These are phyloP conservation scores for Penicillium waksmanii DNA, from an alignment of 495 filamentous ascomycete genomes.

Conservation along the genomic window DNA sequence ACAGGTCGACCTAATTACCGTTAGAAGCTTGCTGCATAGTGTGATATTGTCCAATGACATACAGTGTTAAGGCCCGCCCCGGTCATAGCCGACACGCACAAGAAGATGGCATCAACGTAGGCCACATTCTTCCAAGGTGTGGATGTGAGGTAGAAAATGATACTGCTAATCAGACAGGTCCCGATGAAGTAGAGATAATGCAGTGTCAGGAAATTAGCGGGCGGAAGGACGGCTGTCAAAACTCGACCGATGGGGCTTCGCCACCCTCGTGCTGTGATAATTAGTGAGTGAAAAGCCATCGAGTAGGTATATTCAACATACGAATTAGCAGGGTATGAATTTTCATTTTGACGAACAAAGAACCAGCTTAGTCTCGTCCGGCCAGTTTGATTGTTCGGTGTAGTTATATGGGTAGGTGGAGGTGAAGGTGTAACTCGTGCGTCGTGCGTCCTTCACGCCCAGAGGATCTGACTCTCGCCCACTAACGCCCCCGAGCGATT, in stretches of 20 bases:
- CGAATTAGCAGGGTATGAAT: slow-evolving; percentile 14
- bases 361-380: background rate
- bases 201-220: slow-evolving; percentile 76
- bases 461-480: background rate
- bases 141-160: slow-evolving; percentile 75
- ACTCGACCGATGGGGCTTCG: slow-evolving; percentile 24
- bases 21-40: slow-evolving; percentile 51
- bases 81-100: slow-evolving; percentile 80
- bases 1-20: slow-evolving; percentile 59
- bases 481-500: background rate
- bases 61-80: slow-evolving; percentile 75
- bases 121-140: slow-evolving; percentile 62
- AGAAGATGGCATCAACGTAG: slow-evolving; percentile 77
- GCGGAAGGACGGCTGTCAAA: slow-evolving; percentile 39
- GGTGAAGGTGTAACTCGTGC: background rate
- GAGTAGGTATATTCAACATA: slow-evolving; percentile 7
- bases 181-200: slow-evolving; percentile 79
- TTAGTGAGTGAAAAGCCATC: background rate
- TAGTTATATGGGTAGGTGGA: too few species aligned
- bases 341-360: slow-evolving; percentile 6
- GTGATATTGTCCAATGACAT: slow-evolving; percentile 24
- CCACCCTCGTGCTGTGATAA: slow-evolving; percentile 26
- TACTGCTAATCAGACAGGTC: slow-evolving; percentile 63
- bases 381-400: slow-evolving; percentile 2
- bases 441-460: background rate